Evolutionary conservation across 331 rosid genomes (phyloP), one percentile per base, ranked within the genome.

Genomic region (Phaseolus coccineus): DNA sequence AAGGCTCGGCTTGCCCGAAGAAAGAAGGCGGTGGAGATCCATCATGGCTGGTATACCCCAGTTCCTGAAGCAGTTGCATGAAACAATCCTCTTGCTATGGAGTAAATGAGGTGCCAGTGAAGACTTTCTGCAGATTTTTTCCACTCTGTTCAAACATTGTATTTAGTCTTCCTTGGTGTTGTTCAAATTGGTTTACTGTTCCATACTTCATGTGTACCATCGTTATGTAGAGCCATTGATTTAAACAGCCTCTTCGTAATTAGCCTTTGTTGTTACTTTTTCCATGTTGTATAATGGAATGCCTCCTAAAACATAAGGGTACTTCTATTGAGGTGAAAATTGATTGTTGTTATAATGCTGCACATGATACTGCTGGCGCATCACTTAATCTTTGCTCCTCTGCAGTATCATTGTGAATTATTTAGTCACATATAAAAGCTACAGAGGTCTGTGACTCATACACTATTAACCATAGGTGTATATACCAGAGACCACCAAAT

Each of bases 21-120:
- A 70, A 96, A 96, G 96, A 93, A 93, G 82, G 89, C 92, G 8
- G 89, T 96, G n/a, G 99, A 90, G 85, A 86, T 91, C 71, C 99
- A 93, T 83, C 98, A 89, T 69, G 98, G 99, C 77, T 96, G 99
- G 99, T 96, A 96, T 63, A 47, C 89, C 67, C 96, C 97, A 8
- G 79, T 77, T 24, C 42, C 96, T 22, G 87, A 85, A 42, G 71
- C 9, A 8, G 81, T 63, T 80, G 95, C 56, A 63, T 90, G 85
- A 91, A 80, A 47, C 63, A 77, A 70, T 61, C 73, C 58, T 28
- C 31, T n/a, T 25, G 11, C n/a, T 63, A 39, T 66, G 33, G 71
- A 68, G 65, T 69, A 57, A 72, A 71, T 57, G 80, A 25, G 77
- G 64, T 65, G 46, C 66, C 27, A 22, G 50, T 24, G 79, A 82